Evolutionary conservation across 192 early-diverging fungal species (phyloP).

Genomic region (Podila horticola): DNA sequence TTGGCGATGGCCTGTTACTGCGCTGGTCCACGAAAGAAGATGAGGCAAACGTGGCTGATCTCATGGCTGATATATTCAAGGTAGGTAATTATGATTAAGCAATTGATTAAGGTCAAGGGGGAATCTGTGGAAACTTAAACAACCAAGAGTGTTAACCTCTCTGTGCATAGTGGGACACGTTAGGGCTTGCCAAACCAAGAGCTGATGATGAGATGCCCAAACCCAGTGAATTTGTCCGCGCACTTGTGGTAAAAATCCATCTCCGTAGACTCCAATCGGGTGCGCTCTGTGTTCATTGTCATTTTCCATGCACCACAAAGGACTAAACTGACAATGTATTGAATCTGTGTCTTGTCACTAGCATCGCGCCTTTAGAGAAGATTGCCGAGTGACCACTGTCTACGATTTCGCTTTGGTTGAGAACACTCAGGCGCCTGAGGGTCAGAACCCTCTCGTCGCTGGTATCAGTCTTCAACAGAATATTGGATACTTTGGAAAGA

Average conservation of each 20-base stretch:
- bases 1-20: constrained; percentile 32
- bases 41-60: background rate
- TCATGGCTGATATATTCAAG: constrained; percentile 8
- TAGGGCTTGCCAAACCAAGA: background rate
- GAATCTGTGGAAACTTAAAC: background rate
- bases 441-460: constrained; percentile 17
- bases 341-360: background rate
- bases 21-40: constrained; percentile 30
- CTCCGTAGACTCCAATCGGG: background rate
- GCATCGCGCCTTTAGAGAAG: constrained; percentile 2
- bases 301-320: background rate
- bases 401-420: constrained; percentile 18
- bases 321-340: background rate
- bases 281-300: background rate
- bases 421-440: constrained; percentile 2
- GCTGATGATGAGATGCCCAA: constrained; percentile 9
- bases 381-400: constrained; percentile 5
- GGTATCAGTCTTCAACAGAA: constrained; percentile 4
- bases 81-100: background rate
- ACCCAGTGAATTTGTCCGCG: constrained; percentile 6
- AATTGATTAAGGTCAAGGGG: background rate
- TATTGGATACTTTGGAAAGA: constrained; percentile 14
- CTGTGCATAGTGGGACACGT: constrained; percentile 4
- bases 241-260: constrained; percentile 5
- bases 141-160: background rate